Percentiles rank a stretch among this genome's conserved stretches.
Evolutionary conservation across 1,284 basidiomycete species (phyloP).

Genomic region (Cutaneotrichosporon sp.): DNA sequence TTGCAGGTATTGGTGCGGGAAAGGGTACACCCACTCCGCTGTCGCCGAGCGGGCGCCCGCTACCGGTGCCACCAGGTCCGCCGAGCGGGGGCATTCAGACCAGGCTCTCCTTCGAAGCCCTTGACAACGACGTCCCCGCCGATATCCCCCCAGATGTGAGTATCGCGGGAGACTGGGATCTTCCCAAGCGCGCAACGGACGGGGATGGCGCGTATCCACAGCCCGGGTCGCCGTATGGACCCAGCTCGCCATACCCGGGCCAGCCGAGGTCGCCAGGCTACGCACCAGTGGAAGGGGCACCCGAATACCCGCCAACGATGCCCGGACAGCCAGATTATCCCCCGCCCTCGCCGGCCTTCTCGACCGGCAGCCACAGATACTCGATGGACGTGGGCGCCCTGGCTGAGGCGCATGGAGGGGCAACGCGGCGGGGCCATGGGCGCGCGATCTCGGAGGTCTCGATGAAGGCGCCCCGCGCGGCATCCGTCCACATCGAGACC

Average conservation of each 20-base stretch:
- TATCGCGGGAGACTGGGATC: slow-evolving; percentile 1
- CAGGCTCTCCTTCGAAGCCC: not conserved
- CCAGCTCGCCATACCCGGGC: not conserved
- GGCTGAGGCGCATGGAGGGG: slow-evolving; percentile 3
- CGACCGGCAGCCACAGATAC: not conserved
- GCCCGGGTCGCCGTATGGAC: not conserved
- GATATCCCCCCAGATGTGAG: not conserved
- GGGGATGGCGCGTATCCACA: not conserved
- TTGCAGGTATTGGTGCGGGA: not conserved
- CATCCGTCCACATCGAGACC: slow-evolving; percentile 24
- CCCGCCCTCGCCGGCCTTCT: not conserved
- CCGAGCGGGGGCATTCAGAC: too few species aligned
- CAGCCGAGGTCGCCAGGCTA: too few species aligned
- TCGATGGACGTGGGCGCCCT: not conserved
- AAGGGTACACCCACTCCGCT: not conserved
- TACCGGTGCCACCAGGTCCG: not conserved
- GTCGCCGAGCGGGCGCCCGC: not conserved
- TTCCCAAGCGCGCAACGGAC: slow-evolving; percentile 2
- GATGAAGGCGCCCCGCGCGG: slow-evolving; percentile 2
- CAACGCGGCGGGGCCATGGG: not conserved
- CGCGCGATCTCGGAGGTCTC: slow-evolving; percentile 13
- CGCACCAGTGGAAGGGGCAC: too few species aligned
- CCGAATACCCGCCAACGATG: not conserved
- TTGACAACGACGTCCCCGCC: not conserved
- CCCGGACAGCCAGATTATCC: not conserved